Percentiles rank a stretch among this genome's conserved stretches.
phyloP scores from a whole-genome alignment of 2,329 filamentous ascomycete genomes.

The Calonectria pseudoreteaudii region DNA sequence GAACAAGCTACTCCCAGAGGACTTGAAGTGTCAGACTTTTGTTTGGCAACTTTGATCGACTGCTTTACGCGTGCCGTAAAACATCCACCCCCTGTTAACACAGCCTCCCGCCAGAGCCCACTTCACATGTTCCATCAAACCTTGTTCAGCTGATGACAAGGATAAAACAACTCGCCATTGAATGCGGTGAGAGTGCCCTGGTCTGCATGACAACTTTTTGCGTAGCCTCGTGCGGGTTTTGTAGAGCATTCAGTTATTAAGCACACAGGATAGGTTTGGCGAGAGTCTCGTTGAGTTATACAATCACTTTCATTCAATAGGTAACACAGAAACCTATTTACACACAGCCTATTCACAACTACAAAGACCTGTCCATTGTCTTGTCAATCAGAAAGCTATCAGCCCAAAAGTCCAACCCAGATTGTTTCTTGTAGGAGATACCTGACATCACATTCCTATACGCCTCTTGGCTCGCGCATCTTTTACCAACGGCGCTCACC shows the following conservation, averaged over 20 bases:
- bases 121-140: background rate
- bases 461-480: background rate
- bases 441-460: background rate
- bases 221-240: background rate
- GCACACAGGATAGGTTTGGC: background rate
- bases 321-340: background rate
- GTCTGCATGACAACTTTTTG: background rate
- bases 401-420: background rate
- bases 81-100: background rate
- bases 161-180: background rate
- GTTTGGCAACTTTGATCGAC: background rate
- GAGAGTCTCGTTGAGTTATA: background rate
- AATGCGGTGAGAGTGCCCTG: background rate
- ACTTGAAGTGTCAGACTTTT: background rate
- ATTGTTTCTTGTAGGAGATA: background rate
- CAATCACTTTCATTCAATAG: background rate
- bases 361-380: background rate
- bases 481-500: slow-evolving; percentile 41
- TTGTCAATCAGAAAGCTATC: background rate
- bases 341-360: too few species aligned
- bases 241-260: background rate
- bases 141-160: background rate
- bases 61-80: background rate
- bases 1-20: too few species aligned
- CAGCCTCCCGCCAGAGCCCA: background rate